Percentiles rank a stretch among this genome's conserved stretches.
phyloP scores from a whole-genome alignment of 208 protist genomes.

The Angomonas ambiguus region DNA sequence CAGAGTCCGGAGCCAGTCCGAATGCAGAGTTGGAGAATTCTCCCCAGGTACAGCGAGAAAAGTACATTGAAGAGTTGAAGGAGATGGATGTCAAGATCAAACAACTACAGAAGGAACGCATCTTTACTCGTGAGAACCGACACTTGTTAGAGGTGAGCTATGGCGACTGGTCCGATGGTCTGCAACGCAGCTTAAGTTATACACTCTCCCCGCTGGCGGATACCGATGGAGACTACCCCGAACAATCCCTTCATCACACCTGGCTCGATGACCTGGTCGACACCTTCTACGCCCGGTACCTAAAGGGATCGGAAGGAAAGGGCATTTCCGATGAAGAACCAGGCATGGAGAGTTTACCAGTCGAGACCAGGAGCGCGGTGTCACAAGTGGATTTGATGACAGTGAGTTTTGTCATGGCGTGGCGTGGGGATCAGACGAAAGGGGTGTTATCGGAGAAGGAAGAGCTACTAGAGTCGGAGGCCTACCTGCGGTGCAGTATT shows the following conservation, averaged over 20 bases:
- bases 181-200: conserved; percentile 49
- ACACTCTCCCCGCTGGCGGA: conserved; percentile 58
- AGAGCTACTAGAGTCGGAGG: background rate
- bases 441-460: background rate
- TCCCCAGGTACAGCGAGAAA: background rate
- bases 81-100: background rate
- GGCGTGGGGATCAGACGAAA: background rate
- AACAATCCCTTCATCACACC: conserved; percentile 8
- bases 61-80: background rate
- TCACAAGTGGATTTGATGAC: background rate
- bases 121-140: background rate
- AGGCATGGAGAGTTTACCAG: background rate
- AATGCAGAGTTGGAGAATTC: background rate
- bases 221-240: conserved; percentile 59
- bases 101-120: background rate
- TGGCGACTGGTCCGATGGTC: conserved; percentile 29
- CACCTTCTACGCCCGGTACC: conserved; percentile 17
- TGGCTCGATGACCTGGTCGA: conserved; percentile 55
- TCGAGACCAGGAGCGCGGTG: background rate
- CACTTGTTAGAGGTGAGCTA: conserved; percentile 20
- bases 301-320: background rate
- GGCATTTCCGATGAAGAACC: background rate
- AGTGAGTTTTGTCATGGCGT: background rate
- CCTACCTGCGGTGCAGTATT: conserved; percentile 12
- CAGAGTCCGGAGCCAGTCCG: background rate